Evolutionary conservation across 2,329 filamentous ascomycete genomes (phyloP), one percentile per base, ranked within the genome.

Genomic region (Juglanconis juglandina): DNA sequence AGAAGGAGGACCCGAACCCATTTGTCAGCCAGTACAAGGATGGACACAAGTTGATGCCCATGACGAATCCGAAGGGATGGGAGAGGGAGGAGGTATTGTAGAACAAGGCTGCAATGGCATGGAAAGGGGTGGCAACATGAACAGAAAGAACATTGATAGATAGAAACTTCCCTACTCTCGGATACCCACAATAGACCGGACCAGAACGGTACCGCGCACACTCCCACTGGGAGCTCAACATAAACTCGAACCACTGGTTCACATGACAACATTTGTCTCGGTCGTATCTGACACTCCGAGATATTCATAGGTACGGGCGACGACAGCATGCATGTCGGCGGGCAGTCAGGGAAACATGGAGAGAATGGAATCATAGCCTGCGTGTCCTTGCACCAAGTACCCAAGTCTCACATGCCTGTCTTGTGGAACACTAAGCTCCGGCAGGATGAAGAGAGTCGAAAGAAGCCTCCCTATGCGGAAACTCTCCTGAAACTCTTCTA

Each of bases 1-100:
- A 95, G 71, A 87, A 85, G 56, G 81, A 87, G 39, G 95, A 99
- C 70, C 93, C 94, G 2, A 99, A 99, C 70, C 95, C 95, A 2
- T 99, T 95, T 70, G 88, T 91, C 50, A 90, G 87, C 73, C 82
- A 87, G 67, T 97, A 94, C 79, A 91, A 90, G 74, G 85, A 92
- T 64, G 78, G 79, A 13, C 77, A 77, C 5, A 79, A 80, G 64
- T 84, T 86, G 32, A 91, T 89, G 4, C 84, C 85, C 1, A 82
- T 87, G 51, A 67, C 81, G 34, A 84, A 87, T 71, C 81, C 88
- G 0, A 80, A 80, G 1, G 95, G 95, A 0, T 99, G 90, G 83
- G 92, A 97, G 71, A 81, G 94, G 34, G 76, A 86, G 2, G 94
- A 99, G 56, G 86, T 96, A n/a, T 5, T 63, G 33, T 63, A 35